These are phyloP conservation scores for Suhomyces kilbournensis DNA, from an alignment of 805 yeast genomes.

Conservation along the genomic window DNA sequence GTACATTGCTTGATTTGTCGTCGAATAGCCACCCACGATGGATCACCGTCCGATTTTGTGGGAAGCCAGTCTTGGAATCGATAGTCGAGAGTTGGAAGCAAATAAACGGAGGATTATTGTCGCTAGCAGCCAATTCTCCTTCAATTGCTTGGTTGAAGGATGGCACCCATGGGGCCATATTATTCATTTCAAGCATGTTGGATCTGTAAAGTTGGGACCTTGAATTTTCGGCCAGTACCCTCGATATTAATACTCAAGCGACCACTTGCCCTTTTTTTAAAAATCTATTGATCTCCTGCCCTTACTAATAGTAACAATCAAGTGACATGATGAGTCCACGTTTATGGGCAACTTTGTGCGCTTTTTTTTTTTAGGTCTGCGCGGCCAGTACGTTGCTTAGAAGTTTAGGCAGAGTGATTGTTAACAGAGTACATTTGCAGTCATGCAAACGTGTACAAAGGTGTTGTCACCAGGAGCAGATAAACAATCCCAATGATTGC, in stretches of 20 bases:
- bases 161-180: constrained; percentile 76
- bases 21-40: constrained; percentile 73
- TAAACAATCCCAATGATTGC: neutral
- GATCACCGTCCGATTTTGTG: constrained; percentile 68
- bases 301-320: neutral
- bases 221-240: neutral
- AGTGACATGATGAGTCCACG: constrained; percentile 3
- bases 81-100: constrained; percentile 70
- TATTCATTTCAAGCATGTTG: constrained; percentile 27
- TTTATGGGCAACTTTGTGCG: neutral
- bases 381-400: neutral
- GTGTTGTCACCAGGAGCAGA: neutral
- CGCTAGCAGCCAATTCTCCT: constrained; percentile 34
- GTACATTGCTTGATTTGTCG: constrained; percentile 62
- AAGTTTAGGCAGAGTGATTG: neutral
- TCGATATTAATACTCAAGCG: neutral
- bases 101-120: constrained; percentile 44
- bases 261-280: neutral
- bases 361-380: neutral
- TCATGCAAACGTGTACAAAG: neutral
- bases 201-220: neutral
- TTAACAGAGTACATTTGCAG: no score
- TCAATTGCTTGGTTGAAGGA: constrained; percentile 52
- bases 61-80: constrained; percentile 45
- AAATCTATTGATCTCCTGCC: neutral